phyloP scores from a whole-genome alignment of 2,329 filamentous ascomycete genomes.

The Blumeriella jaapii region DNA sequence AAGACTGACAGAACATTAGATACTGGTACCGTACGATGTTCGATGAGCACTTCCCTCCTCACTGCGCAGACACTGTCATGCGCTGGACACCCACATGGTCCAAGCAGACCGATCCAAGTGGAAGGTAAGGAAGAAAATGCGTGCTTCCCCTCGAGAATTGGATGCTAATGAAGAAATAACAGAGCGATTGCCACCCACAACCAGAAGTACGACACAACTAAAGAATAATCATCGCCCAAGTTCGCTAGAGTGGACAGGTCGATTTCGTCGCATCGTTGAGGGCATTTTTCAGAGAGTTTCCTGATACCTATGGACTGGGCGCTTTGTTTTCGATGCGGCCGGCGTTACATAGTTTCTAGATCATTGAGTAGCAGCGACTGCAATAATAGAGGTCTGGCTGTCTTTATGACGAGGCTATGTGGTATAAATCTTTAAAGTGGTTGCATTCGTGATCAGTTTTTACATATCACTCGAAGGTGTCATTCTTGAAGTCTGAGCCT shows the following conservation, averaged over 20 bases:
- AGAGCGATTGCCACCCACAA: conserved; percentile 69
- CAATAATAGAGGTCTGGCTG: too few species aligned
- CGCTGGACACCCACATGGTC: conserved; percentile 97
- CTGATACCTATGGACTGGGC: too few species aligned
- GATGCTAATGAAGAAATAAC: conserved; percentile 11
- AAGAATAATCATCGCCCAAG: conserved; percentile 11
- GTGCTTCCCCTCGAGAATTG: neutral
- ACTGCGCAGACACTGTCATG: conserved; percentile 87
- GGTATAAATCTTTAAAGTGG: too few species aligned
- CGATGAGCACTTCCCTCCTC: conserved; percentile 92
- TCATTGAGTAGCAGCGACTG: too few species aligned
- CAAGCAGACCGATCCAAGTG: conserved; percentile 89
- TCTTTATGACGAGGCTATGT: too few species aligned
- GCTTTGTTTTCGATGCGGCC: too few species aligned
- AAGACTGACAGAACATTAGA: conserved; percentile 30
- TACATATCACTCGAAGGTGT: too few species aligned
- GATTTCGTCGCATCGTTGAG: conserved; percentile 1
- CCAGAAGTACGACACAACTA: conserved; percentile 56
- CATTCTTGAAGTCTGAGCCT: too few species aligned
- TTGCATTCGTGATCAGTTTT: too few species aligned
- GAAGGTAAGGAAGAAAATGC: conserved; percentile 31
- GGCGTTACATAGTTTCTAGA: too few species aligned
- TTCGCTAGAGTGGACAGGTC: neutral
- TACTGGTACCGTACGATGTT: conserved; percentile 99
- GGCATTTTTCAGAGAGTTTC: too few species aligned